A percentile compares a stretch with the other conserved stretches of the same genome.
phyloP scores from a whole-genome alignment of 2,329 filamentous ascomycete genomes.

The Thelonectria rubi region DNA sequence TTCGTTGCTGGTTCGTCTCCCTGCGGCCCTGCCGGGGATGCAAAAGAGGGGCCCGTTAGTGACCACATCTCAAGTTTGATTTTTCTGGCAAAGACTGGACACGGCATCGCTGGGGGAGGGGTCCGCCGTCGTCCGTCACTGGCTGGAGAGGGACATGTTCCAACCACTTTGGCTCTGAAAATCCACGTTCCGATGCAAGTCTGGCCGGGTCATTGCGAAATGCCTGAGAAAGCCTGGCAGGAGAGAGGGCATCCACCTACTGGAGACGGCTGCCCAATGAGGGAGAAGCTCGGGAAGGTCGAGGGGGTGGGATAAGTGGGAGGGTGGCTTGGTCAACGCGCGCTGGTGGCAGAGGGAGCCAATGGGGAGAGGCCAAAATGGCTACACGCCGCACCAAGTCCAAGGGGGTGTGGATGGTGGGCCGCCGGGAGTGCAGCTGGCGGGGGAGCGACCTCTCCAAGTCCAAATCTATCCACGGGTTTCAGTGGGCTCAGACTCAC shows the following conservation, averaged over 20 bases:
- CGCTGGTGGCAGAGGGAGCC: constrained; percentile 31
- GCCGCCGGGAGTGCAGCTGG: constrained; percentile 21
- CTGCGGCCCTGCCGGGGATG: constrained; percentile 13
- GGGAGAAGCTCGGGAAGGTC: constrained; percentile 8
- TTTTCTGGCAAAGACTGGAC: constrained; percentile 20
- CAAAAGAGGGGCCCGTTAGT: constrained; percentile 14
- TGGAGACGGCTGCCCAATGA: constrained; percentile 12
- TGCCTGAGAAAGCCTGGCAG: constrained; percentile 23
- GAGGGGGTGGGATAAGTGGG: constrained; percentile 26
- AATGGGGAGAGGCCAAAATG: constrained; percentile 38
- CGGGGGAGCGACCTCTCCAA: constrained; percentile 22
- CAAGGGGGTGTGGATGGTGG: constrained; percentile 32
- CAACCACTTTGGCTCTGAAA: constrained; percentile 20
- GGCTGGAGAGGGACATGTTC: constrained; percentile 6
- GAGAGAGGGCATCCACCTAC: constrained; percentile 12
- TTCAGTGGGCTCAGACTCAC: constrained; percentile 20
- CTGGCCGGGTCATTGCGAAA: constrained; percentile 5
- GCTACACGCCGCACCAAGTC: constrained; percentile 37
- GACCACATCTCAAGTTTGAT: background rate
- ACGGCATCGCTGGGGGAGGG: constrained; percentile 27
- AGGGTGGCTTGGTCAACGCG: constrained; percentile 32
- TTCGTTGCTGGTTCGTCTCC: constrained; percentile 10
- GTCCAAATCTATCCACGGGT: background rate
- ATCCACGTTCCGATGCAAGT: constrained; percentile 10
- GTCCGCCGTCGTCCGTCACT: constrained; percentile 20